A percentile compares a stretch with the other conserved stretches of the same genome.
Evolutionary conservation across 768 basidiomycete species (phyloP).

Genomic region (Mycena amicta): DNA sequence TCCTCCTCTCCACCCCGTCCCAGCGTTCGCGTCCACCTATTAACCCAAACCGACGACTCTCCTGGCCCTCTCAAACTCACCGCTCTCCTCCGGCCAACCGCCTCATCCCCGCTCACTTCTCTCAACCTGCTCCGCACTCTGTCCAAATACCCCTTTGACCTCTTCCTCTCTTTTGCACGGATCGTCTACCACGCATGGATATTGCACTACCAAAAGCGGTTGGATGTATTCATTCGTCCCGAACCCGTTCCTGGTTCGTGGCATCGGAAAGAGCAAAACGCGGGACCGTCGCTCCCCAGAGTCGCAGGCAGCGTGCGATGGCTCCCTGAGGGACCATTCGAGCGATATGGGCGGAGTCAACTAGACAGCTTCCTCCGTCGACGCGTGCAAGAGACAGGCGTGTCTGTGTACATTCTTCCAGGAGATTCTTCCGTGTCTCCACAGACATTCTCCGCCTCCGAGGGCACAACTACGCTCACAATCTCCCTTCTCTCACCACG

Average conservation of each 20-base stretch:
- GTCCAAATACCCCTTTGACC: conserved; percentile 47
- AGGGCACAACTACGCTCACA: conserved; percentile 24
- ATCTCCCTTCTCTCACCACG: conserved; percentile 48
- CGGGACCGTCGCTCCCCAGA: neutral
- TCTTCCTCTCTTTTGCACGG: conserved; percentile 59
- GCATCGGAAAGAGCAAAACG: neutral
- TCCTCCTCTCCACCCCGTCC: conserved; percentile 28
- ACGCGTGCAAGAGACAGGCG: conserved; percentile 36
- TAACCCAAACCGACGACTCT: conserved; percentile 28
- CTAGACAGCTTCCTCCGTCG: conserved; percentile 38
- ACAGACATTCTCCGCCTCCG: conserved; percentile 20
- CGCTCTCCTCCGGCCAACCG: conserved; percentile 45
- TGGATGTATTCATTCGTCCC: conserved; percentile 61
- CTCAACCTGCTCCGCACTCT: conserved; percentile 42
- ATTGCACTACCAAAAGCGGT: conserved; percentile 59
- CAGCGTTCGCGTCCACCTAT: conserved; percentile 45
- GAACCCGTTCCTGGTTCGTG: conserved; percentile 46
- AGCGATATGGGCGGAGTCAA: conserved; percentile 33
- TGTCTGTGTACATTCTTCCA: conserved; percentile 42
- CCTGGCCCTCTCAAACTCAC: conserved; percentile 55
- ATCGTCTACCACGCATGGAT: conserved; percentile 63
- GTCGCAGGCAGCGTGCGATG: conserved; percentile 39
- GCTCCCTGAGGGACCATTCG: conserved; percentile 34
- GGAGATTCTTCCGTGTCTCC: conserved; percentile 35
- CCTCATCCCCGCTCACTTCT: conserved; percentile 42